These are phyloP conservation scores for Fusarium tanahbumbuense DNA, from an alignment of 2,329 filamentous ascomycete genomes.

Conservation along the genomic window DNA sequence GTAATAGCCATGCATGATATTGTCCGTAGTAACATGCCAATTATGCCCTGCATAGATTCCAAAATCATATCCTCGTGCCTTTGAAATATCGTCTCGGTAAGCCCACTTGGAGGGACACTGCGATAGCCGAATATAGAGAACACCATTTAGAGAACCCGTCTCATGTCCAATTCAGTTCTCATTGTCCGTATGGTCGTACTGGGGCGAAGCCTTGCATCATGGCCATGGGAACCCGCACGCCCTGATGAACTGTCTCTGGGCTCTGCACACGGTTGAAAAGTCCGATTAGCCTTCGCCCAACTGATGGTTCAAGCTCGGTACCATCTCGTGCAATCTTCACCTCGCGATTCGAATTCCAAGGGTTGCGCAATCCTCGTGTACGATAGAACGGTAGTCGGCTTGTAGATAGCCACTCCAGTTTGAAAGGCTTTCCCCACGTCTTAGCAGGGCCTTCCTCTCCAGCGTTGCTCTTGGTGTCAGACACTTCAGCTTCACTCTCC, in stretches of 20 bases:
- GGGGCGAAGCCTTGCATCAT: slow-evolving; percentile 55
- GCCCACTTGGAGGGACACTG: slow-evolving; percentile 13
- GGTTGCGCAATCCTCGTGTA: slow-evolving; percentile 87
- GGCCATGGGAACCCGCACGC: slow-evolving; percentile 49
- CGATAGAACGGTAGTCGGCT: slow-evolving; percentile 87
- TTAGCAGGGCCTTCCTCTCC: slow-evolving; percentile 64
- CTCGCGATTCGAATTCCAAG: slow-evolving; percentile 94
- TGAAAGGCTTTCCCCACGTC: slow-evolving; percentile 91
- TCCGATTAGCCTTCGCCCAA: slow-evolving; percentile 80
- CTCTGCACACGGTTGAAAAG: slow-evolving; percentile 76
- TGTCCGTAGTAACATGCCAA: slow-evolving; percentile 24
- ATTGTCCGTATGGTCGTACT: slow-evolving; percentile 51
- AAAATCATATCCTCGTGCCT: slow-evolving; percentile 26
- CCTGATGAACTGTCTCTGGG: slow-evolving; percentile 49
- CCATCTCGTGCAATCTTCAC: slow-evolving; percentile 97
- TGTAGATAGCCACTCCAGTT: slow-evolving; percentile 89
- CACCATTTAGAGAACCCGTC: slow-evolving; percentile 27
- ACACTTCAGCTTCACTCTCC: slow-evolving; percentile 52
- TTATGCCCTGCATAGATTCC: slow-evolving; percentile 43
- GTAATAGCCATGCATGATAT: slow-evolving; percentile 17
- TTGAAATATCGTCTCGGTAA: slow-evolving; percentile 42
- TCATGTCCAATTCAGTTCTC: slow-evolving; percentile 14
- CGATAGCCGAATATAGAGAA: slow-evolving; percentile 8
- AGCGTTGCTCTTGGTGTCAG: slow-evolving; percentile 54
- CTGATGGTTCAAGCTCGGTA: slow-evolving; percentile 87